A percentile compares a stretch with the other conserved stretches of the same genome.
Evolutionary conservation across 202 grass and related monocot genomes (phyloP).

Genomic region (Panicum hallii): DNA sequence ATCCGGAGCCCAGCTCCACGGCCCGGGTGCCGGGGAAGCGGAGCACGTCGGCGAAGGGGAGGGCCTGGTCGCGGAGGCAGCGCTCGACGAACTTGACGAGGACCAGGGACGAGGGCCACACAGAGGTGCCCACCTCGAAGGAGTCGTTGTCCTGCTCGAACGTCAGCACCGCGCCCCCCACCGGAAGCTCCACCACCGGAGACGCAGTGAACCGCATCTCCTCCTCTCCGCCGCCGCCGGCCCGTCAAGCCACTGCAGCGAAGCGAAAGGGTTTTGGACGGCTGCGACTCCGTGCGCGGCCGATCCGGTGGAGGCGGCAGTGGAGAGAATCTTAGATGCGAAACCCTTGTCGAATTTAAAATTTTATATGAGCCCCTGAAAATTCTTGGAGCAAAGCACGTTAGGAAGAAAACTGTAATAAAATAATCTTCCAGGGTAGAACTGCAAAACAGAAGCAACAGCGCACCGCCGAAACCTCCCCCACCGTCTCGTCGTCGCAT

Average conservation of each 20-base stretch:
- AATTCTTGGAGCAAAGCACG: background rate
- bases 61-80: constrained; percentile 53
- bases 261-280: background rate
- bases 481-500: background rate
- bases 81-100: constrained; percentile 84
- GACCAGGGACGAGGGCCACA: constrained; percentile 86
- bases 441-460: background rate
- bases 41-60: constrained; percentile 79
- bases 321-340: background rate
- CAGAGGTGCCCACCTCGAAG: constrained; percentile 90
- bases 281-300: background rate
- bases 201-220: constrained; percentile 83
- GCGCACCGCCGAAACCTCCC: constrained; percentile 7
- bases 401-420: no score
- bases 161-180: constrained; percentile 59
- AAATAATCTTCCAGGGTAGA: no score
- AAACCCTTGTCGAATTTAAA: background rate
- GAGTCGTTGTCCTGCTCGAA: constrained; percentile 95
- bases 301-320: background rate
- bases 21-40: constrained; percentile 68
- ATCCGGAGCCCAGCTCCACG: constrained; percentile 79
- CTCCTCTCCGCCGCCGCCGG: constrained; percentile 25
- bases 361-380: rapidly evolving
- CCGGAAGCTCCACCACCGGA: constrained; percentile 79
- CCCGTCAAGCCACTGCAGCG: background rate